Conservation (phyloP, 2,329 filamentous ascomycete species). For the Pyricularia grisea region DNA sequence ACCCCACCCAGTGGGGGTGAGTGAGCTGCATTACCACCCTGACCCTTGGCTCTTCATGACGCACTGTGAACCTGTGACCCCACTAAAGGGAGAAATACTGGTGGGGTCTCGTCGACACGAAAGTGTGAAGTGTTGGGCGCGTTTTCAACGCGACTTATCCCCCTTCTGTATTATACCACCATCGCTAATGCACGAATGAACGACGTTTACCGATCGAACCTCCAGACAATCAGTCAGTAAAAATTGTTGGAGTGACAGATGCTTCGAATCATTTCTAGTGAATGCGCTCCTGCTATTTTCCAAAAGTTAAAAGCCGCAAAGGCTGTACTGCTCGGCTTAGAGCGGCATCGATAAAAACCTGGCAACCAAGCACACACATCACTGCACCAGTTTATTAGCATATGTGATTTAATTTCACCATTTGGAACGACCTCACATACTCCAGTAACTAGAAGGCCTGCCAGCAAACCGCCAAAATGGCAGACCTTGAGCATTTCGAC, state of each 20-base stretch:
- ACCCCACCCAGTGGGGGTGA: background rate
- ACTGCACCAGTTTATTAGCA: background rate
- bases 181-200: background rate
- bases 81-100: background rate
- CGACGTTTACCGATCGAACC: background rate
- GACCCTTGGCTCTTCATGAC: background rate
- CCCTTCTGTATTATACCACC: background rate
- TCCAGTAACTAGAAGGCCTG: background rate
- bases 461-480: background rate
- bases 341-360: background rate
- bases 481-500: constrained; percentile 51
- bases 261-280: background rate
- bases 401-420: background rate
- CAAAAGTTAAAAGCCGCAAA: background rate
- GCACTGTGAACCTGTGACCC: background rate
- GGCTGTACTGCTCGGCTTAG: background rate
- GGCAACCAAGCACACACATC: background rate
- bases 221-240: background rate
- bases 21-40: background rate
- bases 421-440: background rate
- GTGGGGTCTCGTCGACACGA: background rate
- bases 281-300: background rate
- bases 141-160: background rate
- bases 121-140: background rate
- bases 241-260: background rate